phyloP scores from a whole-genome alignment of 2,329 filamentous ascomycete genomes.

The Endoconidiophora polonica region DNA sequence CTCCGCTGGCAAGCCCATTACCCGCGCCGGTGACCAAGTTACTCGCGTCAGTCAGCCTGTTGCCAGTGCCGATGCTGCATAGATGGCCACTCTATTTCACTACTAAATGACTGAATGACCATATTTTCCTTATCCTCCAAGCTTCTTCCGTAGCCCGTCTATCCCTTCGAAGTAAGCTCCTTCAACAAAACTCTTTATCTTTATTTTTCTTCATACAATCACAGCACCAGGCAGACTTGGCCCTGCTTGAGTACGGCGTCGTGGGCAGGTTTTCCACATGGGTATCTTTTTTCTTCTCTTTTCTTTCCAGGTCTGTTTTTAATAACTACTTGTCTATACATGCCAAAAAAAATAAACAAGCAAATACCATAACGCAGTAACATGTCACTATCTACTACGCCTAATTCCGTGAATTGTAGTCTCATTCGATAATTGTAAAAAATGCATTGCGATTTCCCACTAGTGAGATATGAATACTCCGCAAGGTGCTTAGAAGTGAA shows the following conservation, averaged over 20 bases:
- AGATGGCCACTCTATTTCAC: slow-evolving; percentile 14
- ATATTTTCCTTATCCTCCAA: too few species aligned
- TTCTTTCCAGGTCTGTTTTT: not conserved
- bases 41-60: slow-evolving; percentile 70
- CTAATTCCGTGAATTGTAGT: not conserved
- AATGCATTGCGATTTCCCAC: too few species aligned
- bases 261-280: not conserved
- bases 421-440: not conserved
- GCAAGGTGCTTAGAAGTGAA: too few species aligned
- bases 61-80: slow-evolving; percentile 71
- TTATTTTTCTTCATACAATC: too few species aligned
- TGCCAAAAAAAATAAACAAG: not conserved
- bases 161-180: too few species aligned
- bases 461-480: too few species aligned
- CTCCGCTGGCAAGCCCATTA: slow-evolving; percentile 61
- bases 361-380: not conserved
- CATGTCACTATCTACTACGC: not conserved
- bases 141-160: too few species aligned
- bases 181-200: too few species aligned
- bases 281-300: slow-evolving; percentile 3
- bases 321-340: not conserved
- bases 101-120: too few species aligned
- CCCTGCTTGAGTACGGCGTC: too few species aligned
- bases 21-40: slow-evolving; percentile 70
- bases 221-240: too few species aligned